phyloP scores from a whole-genome alignment of 2,329 filamentous ascomycete genomes.

The Endoconidiophora polonica region DNA sequence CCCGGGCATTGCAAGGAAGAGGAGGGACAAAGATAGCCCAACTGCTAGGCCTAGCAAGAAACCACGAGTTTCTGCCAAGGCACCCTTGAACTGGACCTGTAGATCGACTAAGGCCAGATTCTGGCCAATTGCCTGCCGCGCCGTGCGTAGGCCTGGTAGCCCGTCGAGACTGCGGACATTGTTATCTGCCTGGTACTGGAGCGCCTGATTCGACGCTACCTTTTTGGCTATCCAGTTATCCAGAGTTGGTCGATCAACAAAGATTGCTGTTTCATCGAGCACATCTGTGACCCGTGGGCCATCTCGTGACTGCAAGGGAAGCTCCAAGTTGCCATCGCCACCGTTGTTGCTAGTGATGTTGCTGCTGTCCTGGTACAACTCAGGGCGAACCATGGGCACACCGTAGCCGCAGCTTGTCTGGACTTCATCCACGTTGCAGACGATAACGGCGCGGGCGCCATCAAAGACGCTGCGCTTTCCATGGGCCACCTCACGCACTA shows the following conservation, averaged over 20 bases:
- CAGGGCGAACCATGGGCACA: conserved; percentile 36
- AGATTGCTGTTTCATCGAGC: conserved; percentile 24
- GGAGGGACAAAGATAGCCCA: conserved; percentile 8
- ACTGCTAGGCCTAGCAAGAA: conserved; percentile 17
- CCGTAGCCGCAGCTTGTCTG: conserved; percentile 52
- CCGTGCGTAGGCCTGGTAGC: conserved; percentile 37
- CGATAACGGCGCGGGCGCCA: conserved; percentile 42
- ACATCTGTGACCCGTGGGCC: neutral
- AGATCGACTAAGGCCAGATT: conserved; percentile 27
- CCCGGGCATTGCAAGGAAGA: neutral
- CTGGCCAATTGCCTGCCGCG: conserved; percentile 33
- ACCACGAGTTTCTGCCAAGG: conserved; percentile 18
- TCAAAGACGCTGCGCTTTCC: conserved; percentile 24
- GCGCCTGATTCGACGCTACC: conserved; percentile 31
- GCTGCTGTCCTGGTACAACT: conserved; percentile 18
- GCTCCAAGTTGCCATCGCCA: too few species aligned
- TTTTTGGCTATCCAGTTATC: conserved; percentile 32
- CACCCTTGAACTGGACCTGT: neutral
- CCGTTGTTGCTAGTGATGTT: conserved; percentile 7
- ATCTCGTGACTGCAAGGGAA: too few species aligned
- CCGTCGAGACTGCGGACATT: conserved; percentile 43
- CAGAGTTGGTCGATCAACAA: conserved; percentile 39
- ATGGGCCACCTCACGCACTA: conserved; percentile 28
- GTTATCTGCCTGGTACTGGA: conserved; percentile 37
- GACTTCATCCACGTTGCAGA: conserved; percentile 45